Base-by-base conservation (phyloP, 2,329 filamentous ascomycete genomes). In the Achaetomium macrosporum region DNA sequence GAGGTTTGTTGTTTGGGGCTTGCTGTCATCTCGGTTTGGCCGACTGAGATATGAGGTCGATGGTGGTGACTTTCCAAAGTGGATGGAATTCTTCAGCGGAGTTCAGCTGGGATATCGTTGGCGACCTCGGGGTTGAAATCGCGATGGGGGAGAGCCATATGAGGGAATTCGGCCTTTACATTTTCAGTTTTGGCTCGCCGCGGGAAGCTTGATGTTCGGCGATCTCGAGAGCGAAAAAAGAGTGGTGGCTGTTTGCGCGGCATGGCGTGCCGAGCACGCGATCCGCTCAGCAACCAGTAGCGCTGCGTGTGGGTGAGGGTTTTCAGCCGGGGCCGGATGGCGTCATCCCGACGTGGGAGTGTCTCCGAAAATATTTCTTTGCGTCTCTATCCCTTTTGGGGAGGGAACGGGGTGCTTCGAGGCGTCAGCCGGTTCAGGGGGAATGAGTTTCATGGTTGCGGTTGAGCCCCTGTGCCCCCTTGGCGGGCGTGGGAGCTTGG, bases 251-350 rank as follows among this genome's bases (percentile, higher is more conserved):
- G 35, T 50, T 47, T 41, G 36, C 40, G 51, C 44, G 6, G 13
- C 51, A 54, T 57, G 51, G 45, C 55, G 55, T 57, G 55, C 55
- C 44, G 33, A 54, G 55, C 55, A 57, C 55, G 51, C 55, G 55
- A 57, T 56, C 33, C 42, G n/a, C 8, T 5, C 15, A n/a, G 11
- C 11, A 17, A 25, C 43, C 47, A 54, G 47, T 48, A 19, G 37
- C 39, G 42, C 13, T 25, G 37, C 46, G 19, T 12, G 47, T 16
- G n/a, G 39, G 20, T 25, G 35, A 5, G 41, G 11, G 51, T 46
- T 47, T 30, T 44, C 15, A 35, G 35, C 17, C 15, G 29, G 50
- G 36, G 2, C 20, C 7, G 39, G 40, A 54, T 54, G 52, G 52
- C 47, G 43, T 51, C 48, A 47, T 54, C 42, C 31, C 20, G 39